phyloP scores from a whole-genome alignment of 1,284 basidiomycete species.

The Cutaneotrichosporon cyanovorans region DNA sequence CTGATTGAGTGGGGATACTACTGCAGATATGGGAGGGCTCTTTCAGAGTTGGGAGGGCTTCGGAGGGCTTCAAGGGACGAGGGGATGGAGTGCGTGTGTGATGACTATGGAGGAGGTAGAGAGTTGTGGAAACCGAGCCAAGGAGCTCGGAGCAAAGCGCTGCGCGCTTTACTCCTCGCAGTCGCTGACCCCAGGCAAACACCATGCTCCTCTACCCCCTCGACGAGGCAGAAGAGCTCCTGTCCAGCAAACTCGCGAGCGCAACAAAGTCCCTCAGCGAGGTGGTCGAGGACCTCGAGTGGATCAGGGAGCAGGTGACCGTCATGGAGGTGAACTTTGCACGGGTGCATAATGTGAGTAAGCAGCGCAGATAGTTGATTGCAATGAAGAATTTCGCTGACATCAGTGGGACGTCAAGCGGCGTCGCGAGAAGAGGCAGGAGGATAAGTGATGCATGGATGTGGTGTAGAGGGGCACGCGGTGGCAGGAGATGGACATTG shows the following conservation, averaged over 20 bases:
- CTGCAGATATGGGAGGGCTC: no score
- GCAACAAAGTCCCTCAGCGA: conserved; percentile 64
- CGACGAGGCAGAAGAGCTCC: conserved; percentile 66
- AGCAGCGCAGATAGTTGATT: neutral
- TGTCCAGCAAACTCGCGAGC: conserved; percentile 66
- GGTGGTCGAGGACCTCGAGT: conserved; percentile 83
- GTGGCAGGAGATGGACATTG: no score
- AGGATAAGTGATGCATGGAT: no score
- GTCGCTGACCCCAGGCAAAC: conserved; percentile 63
- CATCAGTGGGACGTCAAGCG: conserved; percentile 45
- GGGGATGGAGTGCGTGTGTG: no score
- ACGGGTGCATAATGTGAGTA: conserved; percentile 71
- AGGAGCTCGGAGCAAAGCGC: no score
- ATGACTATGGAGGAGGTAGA: no score
- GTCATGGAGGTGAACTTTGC: conserved; percentile 98
- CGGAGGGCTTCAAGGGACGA: no score
- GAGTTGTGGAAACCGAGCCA: no score
- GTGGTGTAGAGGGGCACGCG: neutral
- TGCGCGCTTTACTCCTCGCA: no score
- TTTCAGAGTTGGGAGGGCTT: no score
- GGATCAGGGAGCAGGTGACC: conserved; percentile 84
- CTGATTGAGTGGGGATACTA: no score
- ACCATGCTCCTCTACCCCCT: conserved; percentile 95
- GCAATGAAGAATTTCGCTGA: neutral
- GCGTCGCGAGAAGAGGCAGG: conserved; percentile 14